Conservation (phyloP, 164 flowering plant genomes). For the Echeveria elegans region DNA sequence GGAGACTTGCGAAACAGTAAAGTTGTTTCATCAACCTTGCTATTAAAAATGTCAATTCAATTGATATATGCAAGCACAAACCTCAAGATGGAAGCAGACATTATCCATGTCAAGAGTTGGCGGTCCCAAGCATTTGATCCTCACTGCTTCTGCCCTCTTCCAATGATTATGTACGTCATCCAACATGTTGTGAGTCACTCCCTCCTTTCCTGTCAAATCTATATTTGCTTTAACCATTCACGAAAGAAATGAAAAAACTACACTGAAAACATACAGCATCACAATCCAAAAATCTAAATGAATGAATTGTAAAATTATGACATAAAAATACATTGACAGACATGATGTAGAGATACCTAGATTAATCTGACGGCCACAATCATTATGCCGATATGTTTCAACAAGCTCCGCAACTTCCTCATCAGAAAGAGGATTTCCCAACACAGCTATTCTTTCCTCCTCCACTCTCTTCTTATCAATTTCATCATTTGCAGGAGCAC, state of each 20-base stretch:
- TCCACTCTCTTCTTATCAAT: constrained; percentile 19
- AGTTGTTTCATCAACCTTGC: not conserved
- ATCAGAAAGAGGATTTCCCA: constrained; percentile 66
- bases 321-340: not conserved
- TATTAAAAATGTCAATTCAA: not conserved
- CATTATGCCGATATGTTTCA: constrained; percentile 67
- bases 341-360: constrained; percentile 33
- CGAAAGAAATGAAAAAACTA: not conserved
- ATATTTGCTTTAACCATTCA: not conserved
- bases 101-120: constrained; percentile 98
- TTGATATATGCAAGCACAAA: constrained; percentile 11
- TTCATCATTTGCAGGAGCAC: constrained; percentile 34
- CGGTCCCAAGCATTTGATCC: constrained; percentile 88
- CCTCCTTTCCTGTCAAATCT: constrained; percentile 57
- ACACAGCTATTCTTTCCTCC: constrained; percentile 39
- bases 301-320: not conserved
- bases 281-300: not conserved
- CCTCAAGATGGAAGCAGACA: constrained; percentile 89
- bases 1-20: no score
- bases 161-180: constrained; percentile 96
- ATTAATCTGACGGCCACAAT: constrained; percentile 81
- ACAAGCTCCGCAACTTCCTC: constrained; percentile 68
- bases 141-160: constrained; percentile 95
- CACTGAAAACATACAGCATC: not conserved
- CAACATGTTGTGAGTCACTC: constrained; percentile 87